Evolutionary conservation across 208 protist species (phyloP).

Genomic region (Leishmania amazonensis): DNA sequence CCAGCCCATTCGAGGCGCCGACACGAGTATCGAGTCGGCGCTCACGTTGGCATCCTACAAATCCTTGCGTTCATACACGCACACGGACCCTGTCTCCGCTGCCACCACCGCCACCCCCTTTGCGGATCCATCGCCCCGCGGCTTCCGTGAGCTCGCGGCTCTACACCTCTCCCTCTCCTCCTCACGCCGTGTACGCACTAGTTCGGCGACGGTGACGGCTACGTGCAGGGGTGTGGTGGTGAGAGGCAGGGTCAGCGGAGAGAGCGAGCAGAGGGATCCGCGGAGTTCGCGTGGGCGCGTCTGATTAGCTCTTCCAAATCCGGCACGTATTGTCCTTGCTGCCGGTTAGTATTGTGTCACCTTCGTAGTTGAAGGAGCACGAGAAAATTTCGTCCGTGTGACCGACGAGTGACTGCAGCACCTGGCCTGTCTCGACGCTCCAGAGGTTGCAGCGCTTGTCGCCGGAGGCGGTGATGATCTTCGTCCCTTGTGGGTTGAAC

Average conservation of each 20-base stretch:
- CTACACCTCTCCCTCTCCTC: not conserved
- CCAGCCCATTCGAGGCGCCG: too few relatives aligned
- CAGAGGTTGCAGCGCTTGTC: slow-evolving; percentile 96
- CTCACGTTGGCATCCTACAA: not conserved
- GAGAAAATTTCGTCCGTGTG: slow-evolving; percentile 97
- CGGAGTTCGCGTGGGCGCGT: not conserved
- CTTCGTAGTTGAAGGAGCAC: slow-evolving; percentile 96
- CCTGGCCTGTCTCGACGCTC: slow-evolving; percentile 86
- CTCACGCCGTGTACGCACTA: not conserved
- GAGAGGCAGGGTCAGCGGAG: not conserved
- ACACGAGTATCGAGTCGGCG: too few relatives aligned
- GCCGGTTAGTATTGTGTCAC: slow-evolving; percentile 96
- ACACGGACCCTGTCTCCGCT: not conserved
- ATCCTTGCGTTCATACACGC: not conserved
- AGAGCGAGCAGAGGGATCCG: not conserved
- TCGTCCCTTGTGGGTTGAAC: slow-evolving; percentile 96
- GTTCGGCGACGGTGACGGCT: not conserved
- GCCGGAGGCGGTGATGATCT: slow-evolving; percentile 93
- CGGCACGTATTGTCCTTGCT: slow-evolving; percentile 98
- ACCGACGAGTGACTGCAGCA: slow-evolving; percentile 91
- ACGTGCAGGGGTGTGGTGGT: not conserved
- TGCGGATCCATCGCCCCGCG: not conserved
- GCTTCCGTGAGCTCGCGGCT: not conserved
- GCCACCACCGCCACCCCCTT: not conserved
- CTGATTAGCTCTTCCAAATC: slow-evolving; percentile 90